Conservation (phyloP, 2,329 filamentous ascomycete species). For the Fusarium euwallaceae region DNA sequence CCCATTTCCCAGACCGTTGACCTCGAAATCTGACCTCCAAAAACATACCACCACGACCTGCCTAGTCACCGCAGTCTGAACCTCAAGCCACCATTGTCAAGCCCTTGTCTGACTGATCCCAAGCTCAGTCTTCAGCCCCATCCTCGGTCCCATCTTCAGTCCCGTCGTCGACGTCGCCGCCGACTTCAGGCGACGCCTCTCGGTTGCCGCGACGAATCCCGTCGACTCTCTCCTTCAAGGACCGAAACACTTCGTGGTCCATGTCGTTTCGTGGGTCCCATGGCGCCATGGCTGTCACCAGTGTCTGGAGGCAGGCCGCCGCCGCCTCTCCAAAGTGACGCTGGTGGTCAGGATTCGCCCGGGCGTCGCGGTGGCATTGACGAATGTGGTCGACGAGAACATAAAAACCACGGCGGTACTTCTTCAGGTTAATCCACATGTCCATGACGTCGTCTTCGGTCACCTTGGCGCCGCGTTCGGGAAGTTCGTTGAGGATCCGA, state of each 20-base stretch:
- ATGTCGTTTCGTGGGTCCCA: background rate
- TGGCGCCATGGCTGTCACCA: background rate
- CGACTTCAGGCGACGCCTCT: background rate
- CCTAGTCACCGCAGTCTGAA: background rate
- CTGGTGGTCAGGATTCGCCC: background rate
- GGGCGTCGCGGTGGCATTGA: background rate
- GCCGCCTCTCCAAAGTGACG: background rate
- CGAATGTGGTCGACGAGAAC: background rate
- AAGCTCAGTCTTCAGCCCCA: background rate
- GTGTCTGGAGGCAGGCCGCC: background rate
- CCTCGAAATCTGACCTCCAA: background rate
- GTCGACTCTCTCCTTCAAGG: background rate
- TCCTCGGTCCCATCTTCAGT: background rate
- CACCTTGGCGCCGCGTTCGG: too few relatives aligned
- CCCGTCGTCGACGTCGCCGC: background rate
- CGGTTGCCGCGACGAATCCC: background rate
- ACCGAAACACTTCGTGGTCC: background rate
- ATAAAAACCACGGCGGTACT: background rate
- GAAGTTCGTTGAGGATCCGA: too few relatives aligned
- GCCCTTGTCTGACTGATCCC: accelerated
- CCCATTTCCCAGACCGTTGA: background rate
- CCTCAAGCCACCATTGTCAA: accelerated
- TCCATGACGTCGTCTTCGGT: too few relatives aligned
- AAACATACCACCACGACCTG: background rate
- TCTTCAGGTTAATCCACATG: background rate